Evolutionary conservation across 176 grass and related monocot species (phyloP).

Genomic region (Hordeum marinum): DNA sequence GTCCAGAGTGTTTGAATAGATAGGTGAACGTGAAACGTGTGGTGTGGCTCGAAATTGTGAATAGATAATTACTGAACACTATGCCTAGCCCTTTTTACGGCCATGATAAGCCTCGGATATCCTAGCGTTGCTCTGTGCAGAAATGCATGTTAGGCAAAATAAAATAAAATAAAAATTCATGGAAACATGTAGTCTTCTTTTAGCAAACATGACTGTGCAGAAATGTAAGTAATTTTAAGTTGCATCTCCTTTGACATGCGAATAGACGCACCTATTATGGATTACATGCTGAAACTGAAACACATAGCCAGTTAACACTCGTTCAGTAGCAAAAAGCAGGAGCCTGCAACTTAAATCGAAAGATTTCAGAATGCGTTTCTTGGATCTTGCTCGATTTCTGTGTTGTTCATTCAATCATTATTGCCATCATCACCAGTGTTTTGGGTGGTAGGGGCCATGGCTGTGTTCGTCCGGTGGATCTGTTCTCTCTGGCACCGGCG

Average conservation of each 20-base stretch:
- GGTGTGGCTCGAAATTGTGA: constrained; percentile 10
- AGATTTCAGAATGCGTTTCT: constrained; percentile 19
- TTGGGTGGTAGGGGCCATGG: constrained; percentile 29
- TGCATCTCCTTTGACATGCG: not conserved
- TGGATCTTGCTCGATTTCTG: constrained; percentile 20
- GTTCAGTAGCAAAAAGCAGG: not conserved
- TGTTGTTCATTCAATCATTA: constrained; percentile 40
- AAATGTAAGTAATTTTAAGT: not conserved
- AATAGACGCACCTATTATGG: not conserved
- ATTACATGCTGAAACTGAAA: not conserved
- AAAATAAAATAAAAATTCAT: not conserved
- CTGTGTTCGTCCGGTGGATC: constrained; percentile 46
- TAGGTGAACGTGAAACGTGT: constrained; percentile 17
- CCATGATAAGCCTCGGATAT: not conserved
- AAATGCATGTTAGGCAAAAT: not conserved
- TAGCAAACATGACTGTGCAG: no score
- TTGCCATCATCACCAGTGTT: constrained; percentile 31
- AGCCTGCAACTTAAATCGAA: constrained; percentile 14
- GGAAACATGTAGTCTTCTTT: not conserved
- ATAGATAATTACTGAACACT: not conserved
- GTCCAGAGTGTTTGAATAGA: constrained; percentile 14
- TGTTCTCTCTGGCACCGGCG: constrained; percentile 46
- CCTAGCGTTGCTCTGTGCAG: not conserved
- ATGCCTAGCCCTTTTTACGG: not conserved
- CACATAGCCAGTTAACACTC: not conserved